Conservation (phyloP, 2,329 filamentous ascomycete species). For the Pezicula rhizophila region DNA sequence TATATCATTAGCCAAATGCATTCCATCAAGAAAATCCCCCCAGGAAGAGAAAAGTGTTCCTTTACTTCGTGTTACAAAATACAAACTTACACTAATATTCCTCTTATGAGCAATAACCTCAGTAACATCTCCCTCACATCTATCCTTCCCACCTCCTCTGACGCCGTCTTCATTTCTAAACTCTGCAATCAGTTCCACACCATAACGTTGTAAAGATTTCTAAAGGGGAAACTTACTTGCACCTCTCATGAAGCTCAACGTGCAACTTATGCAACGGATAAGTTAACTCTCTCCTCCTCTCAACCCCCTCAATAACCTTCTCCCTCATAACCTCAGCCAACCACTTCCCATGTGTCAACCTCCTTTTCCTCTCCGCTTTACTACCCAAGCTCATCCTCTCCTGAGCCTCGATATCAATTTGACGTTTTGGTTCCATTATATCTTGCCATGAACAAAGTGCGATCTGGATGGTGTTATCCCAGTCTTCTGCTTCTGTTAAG, state of each 20-base stretch:
- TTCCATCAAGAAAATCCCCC: too few species aligned
- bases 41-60: too few species aligned
- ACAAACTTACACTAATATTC: not conserved
- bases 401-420: slow-evolving; percentile 4
- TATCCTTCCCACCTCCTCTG: not conserved
- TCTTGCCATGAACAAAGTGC: slow-evolving; percentile 16
- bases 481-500: slow-evolving; percentile 8
- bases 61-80: not conserved
- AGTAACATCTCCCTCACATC: not conserved
- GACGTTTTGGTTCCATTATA: slow-evolving; percentile 11
- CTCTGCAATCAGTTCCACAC: not conserved
- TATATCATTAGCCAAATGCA: too few species aligned
- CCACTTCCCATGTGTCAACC: slow-evolving; percentile 12
- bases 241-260: not conserved
- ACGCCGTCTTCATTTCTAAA: not conserved
- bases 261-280: slow-evolving; percentile 12
- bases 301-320: slow-evolving; percentile 12
- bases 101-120: not conserved
- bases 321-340: slow-evolving; percentile 16
- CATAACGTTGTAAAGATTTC: not conserved
- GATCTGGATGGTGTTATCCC: slow-evolving; percentile 11
- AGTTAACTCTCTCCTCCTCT: slow-evolving; percentile 11
- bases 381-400: slow-evolving; percentile 2
- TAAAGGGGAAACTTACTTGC: not conserved
- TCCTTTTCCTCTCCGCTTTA: slow-evolving; percentile 7